Evolutionary conservation across 164 flowering plant species (phyloP).

Genomic region (Buxus sempervirens): DNA sequence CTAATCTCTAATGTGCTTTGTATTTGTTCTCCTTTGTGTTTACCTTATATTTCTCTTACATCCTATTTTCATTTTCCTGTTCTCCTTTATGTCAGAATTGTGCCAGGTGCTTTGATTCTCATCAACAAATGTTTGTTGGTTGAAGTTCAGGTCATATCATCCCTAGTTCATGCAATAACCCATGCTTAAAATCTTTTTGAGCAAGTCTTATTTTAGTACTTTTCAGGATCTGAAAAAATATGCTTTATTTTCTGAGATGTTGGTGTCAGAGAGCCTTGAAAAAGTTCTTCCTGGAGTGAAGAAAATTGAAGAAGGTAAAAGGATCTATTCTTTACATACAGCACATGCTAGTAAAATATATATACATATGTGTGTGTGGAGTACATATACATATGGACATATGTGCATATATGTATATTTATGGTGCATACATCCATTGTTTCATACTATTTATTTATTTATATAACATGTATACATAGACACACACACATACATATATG

Average conservation of each 20-base stretch:
- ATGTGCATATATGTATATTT: too few species aligned
- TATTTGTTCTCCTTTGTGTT: background rate
- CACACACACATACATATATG: too few species aligned
- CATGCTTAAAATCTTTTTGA: background rate
- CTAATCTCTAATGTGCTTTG: too few species aligned
- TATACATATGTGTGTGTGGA: too few species aligned
- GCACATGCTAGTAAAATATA: background rate
- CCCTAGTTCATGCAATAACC: background rate
- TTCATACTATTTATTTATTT: too few species aligned
- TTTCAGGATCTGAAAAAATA: conserved; percentile 55
- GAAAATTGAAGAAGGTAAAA: conserved; percentile 68
- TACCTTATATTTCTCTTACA: background rate
- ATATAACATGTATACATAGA: too few species aligned
- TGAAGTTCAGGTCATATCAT: conserved; percentile 60
- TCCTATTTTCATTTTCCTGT: too few species aligned
- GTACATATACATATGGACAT: too few species aligned
- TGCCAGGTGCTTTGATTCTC: conserved; percentile 51
- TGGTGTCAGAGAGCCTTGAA: conserved; percentile 51
- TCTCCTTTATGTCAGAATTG: conserved; percentile 51
- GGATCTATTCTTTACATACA: background rate
- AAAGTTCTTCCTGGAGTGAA: conserved; percentile 77
- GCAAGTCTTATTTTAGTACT: too few species aligned
- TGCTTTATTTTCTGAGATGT: conserved; percentile 73
- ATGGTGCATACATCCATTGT: too few species aligned
- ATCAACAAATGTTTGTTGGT: conserved; percentile 63